Evolutionary conservation across 148 eudicot genomes (phyloP), one percentile per base, ranked within the genome.

Genomic region (Rhododendron simsii): DNA sequence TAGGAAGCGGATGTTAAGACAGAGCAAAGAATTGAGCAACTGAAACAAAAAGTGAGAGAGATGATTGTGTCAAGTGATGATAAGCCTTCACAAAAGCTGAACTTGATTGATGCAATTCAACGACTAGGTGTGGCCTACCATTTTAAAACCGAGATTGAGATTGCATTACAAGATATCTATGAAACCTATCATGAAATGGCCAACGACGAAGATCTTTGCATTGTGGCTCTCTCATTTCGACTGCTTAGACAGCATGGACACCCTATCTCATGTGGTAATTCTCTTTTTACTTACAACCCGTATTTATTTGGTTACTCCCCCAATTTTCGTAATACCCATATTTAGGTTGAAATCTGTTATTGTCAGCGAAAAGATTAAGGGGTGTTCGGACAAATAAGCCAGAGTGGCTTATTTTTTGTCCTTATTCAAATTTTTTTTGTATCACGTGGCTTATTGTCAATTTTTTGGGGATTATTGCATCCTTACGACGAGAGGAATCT

Each of bases 51-150:
- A 35, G 86, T 85, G 61, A 78, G 39, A 33, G 35, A 33, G 11
- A 81, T 59, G 65, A 26, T 85, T 0, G 8, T 16, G 59, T 71
- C n/a, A 10, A 55, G 85, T 5, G 53, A 37, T 30, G 39, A 82
- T 57, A 30, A 76, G 0, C 82, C 75, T 74, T 14, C 35, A n/a
- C 1, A 80, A 33, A 85, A 59, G 45, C 35, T 88, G 15, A 78
- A 50, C 28, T n/a, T 88, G 59, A 47, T 88, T 2, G 86, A 88
- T 85, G 74, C 84, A 26, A 85, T 85, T 48, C 87, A 88, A 63
- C 87, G 86, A 26, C 39, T 88, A 6, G 87, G 87, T 23, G 37
- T 88, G 13, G 81, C 39, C 1, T 88, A 48, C 51, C 51, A 48
- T 48, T 48, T 48, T 0, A 14, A 48, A 48, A 48, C 51, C 0